Percentiles rank a stretch among this genome's conserved stretches.
These are phyloP conservation scores for Rhododendron vialii DNA, from an alignment of 148 eudicot species.

Conservation along the genomic window DNA sequence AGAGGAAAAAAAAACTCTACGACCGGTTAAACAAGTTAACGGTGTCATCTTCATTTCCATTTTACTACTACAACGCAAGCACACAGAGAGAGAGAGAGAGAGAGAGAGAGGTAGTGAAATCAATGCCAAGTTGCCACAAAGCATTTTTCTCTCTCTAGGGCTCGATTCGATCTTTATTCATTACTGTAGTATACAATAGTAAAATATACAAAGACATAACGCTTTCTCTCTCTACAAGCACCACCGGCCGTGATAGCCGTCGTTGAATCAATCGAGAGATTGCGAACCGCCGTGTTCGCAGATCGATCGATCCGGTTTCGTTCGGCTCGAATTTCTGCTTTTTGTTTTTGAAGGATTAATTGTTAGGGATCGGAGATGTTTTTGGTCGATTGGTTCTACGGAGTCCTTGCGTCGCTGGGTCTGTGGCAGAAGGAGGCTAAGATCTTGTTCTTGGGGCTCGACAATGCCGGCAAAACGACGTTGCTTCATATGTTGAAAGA, in stretches of 20 bases:
- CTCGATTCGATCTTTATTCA: not conserved
- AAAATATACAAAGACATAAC: not conserved
- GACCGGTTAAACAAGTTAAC: not conserved
- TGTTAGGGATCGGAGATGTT: conserved; percentile 24
- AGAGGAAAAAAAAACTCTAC: not conserved
- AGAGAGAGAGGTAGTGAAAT: not conserved
- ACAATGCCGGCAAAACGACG: conserved; percentile 54
- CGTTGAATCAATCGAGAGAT: conserved; percentile 21
- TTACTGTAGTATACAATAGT: not conserved
- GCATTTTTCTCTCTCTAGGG: not conserved
- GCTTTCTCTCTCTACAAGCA: not conserved
- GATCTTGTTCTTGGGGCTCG: conserved; percentile 50
- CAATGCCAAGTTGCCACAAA: not conserved
- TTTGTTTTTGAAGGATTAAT: not conserved
- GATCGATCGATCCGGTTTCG: conserved; percentile 14
- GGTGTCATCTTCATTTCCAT: not conserved
- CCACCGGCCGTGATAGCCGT: not conserved
- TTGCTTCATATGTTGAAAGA: conserved; percentile 55
- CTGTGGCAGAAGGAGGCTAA: conserved; percentile 56
- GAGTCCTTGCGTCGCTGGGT: conserved; percentile 41
- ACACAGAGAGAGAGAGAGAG: not conserved
- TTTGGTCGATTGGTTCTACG: conserved; percentile 52
- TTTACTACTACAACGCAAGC: not conserved
- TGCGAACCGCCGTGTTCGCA: conserved; percentile 13
- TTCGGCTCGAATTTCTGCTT: not conserved